Evolutionary conservation across 1,284 basidiomycete genomes (phyloP).

Genomic region (Trichosporon sp.): DNA sequence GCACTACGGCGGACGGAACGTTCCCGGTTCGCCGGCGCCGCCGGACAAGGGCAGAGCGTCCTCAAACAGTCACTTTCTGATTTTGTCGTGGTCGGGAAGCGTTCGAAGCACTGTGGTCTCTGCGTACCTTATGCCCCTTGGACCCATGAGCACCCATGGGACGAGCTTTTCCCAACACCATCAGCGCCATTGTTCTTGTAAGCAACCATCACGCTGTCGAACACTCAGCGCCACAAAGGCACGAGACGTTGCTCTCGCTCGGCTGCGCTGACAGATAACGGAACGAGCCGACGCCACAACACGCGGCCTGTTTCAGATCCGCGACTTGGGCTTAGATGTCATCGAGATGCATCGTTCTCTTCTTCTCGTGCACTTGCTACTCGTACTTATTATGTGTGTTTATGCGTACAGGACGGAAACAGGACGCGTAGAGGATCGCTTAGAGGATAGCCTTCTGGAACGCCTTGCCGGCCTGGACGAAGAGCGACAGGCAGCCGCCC

Average conservation of each 20-base stretch:
- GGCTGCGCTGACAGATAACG: neutral
- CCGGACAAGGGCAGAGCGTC: neutral
- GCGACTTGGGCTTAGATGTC: neutral
- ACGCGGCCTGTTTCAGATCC: neutral
- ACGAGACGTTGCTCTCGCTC: neutral
- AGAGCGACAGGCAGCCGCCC: constrained; percentile 32
- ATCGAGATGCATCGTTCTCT: neutral
- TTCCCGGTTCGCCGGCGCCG: neutral
- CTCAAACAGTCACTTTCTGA: neutral
- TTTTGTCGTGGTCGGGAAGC: too few relatives aligned
- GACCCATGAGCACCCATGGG: neutral
- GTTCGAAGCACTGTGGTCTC: too few relatives aligned
- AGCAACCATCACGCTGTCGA: neutral
- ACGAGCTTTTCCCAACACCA: neutral
- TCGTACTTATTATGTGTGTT: neutral
- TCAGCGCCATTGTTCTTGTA: neutral
- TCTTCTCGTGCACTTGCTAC: neutral
- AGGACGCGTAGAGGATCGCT: neutral
- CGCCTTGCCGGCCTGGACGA: constrained; percentile 36
- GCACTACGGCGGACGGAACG: neutral
- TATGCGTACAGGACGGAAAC: neutral
- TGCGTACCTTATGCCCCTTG: neutral
- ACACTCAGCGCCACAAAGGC: neutral
- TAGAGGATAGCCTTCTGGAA: constrained; percentile 21
- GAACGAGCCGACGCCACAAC: neutral